phyloP scores from a whole-genome alignment of 768 basidiomycete species.

The Boletellus ananiceps region DNA sequence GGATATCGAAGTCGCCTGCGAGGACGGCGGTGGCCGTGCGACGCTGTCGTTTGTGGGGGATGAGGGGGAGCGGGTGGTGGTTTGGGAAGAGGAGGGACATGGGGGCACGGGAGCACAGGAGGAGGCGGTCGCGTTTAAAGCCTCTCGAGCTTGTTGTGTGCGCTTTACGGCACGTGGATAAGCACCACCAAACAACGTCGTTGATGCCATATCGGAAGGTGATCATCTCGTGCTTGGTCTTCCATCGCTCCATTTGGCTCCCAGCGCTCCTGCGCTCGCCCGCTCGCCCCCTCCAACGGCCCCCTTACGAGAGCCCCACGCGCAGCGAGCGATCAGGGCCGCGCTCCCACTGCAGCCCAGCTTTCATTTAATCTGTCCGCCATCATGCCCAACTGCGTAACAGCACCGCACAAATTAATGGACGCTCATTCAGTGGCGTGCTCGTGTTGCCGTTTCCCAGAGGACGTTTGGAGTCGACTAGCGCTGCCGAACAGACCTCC shows the following conservation, averaged over 20 bases:
- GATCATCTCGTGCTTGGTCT: neutral
- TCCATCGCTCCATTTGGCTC: too few relatives aligned
- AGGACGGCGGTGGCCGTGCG: constrained; percentile 74
- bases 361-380: too few relatives aligned
- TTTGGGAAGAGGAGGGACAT: constrained; percentile 22
- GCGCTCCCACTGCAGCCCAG: too few relatives aligned
- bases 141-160: constrained; percentile 34
- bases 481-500: neutral
- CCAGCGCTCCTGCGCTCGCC: too few relatives aligned
- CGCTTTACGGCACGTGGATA: constrained; percentile 35
- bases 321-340: neutral
- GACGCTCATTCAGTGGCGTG: too few relatives aligned
- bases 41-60: constrained; percentile 35
- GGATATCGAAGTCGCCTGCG: constrained; percentile 68
- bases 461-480: too few relatives aligned
- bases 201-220: constrained; percentile 31
- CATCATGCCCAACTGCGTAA: too few relatives aligned
- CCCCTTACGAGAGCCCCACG: neutral
- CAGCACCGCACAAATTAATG: too few relatives aligned
- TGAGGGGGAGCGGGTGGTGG: constrained; percentile 10
- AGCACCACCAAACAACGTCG: constrained; percentile 34
- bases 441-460: too few relatives aligned
- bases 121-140: constrained; percentile 30
- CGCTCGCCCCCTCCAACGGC: too few relatives aligned
- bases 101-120: constrained; percentile 22